phyloP scores from a whole-genome alignment of 768 basidiomycete species.

The Boletus rubropictus region DNA sequence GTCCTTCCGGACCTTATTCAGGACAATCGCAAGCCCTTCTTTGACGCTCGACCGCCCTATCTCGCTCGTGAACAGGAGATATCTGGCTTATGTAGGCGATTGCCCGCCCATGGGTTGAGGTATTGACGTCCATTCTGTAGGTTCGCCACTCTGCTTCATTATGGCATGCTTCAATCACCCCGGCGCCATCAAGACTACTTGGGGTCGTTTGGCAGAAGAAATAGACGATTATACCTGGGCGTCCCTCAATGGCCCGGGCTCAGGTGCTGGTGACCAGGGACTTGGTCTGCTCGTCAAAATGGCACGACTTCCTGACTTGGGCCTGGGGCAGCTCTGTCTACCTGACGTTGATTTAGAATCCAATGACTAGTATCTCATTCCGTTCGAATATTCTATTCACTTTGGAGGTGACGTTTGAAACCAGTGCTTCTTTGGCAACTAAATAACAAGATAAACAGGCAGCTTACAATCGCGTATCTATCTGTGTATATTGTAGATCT shows the following conservation, averaged over 20 bases:
- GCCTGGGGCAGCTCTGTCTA: constrained; percentile 54
- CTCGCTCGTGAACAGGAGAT: constrained; percentile 59
- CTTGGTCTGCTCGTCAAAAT: constrained; percentile 68
- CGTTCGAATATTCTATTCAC: background rate
- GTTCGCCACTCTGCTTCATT: constrained; percentile 73
- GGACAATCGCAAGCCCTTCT: constrained; percentile 14
- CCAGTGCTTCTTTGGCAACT: background rate
- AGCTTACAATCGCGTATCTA: constrained; percentile 12
- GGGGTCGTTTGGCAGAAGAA: constrained; percentile 65
- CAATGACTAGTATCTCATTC: constrained; percentile 8
- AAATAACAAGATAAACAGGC: background rate
- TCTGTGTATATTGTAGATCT: constrained; percentile 14
- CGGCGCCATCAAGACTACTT: constrained; percentile 54
- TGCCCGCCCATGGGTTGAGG: background rate
- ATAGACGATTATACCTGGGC: constrained; percentile 64
- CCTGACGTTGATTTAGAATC: constrained; percentile 27
- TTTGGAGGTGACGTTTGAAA: constrained; percentile 7
- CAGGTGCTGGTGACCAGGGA: constrained; percentile 32
- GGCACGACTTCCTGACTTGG: constrained; percentile 70
- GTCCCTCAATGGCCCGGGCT: constrained; percentile 43
- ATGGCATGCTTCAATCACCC: constrained; percentile 64
- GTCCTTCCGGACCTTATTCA: constrained; percentile 44
- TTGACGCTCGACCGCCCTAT: constrained; percentile 32
- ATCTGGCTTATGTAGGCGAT: constrained; percentile 67
- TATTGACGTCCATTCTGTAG: constrained; percentile 33